Percentiles rank a stretch among this genome's conserved stretches.
phyloP scores from a whole-genome alignment of 1,139 yeast species.

The Pichia sp. region DNA sequence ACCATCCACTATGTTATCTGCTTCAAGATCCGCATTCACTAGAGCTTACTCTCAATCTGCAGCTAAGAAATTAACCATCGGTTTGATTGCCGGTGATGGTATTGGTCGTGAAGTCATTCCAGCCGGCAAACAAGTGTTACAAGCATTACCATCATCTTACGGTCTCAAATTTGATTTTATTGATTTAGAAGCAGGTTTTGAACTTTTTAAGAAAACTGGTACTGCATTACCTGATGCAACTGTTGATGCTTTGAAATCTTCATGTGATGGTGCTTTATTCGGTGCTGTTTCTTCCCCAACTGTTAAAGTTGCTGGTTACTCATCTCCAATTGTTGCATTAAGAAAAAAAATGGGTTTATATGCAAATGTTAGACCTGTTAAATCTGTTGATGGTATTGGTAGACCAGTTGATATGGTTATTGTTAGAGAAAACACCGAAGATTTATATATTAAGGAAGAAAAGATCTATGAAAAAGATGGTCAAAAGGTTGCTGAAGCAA shows the following conservation, averaged over 20 bases:
- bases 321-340: slow-evolving; percentile 96
- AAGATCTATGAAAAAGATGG: slow-evolving; percentile 69
- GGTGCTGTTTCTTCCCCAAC: slow-evolving; percentile 97
- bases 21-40: slow-evolving; percentile 22
- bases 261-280: slow-evolving; percentile 94
- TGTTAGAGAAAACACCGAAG: slow-evolving; percentile 98
- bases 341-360: slow-evolving; percentile 91
- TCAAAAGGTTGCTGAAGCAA: slow-evolving; percentile 90
- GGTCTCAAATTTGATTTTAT: slow-evolving; percentile 81
- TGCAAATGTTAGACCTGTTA: slow-evolving; percentile 97
- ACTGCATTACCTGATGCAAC: slow-evolving; percentile 93
- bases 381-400: slow-evolving; percentile 75
- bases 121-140: slow-evolving; percentile 80
- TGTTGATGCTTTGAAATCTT: slow-evolving; percentile 65
- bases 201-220: slow-evolving; percentile 86
- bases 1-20: slow-evolving; percentile 4
- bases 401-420: slow-evolving; percentile 95
- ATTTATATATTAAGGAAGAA: slow-evolving; percentile 91
- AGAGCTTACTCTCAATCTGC: slow-evolving; percentile 31
- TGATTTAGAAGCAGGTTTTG: slow-evolving; percentile 89
- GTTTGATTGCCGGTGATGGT: slow-evolving; percentile 96
- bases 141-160: slow-evolving; percentile 67
- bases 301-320: slow-evolving; percentile 89
- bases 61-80: slow-evolving; percentile 33
- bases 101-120: slow-evolving; percentile 97